Conservation (phyloP, 129 eudicot genomes). For the Lonicera japonica region DNA sequence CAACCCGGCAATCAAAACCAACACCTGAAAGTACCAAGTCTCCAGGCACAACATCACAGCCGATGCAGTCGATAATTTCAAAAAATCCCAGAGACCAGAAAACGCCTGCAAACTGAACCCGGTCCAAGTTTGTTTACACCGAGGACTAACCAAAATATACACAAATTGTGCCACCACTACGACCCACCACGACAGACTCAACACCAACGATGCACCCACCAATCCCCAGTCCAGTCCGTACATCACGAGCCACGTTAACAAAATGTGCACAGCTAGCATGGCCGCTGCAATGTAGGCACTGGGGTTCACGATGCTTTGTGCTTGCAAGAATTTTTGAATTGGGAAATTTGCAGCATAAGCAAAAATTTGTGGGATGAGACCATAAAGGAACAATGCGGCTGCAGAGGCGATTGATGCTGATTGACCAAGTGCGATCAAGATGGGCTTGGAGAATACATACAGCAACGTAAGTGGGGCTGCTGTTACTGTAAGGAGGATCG, state of each 20-base stretch:
- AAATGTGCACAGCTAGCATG: slow-evolving; percentile 27
- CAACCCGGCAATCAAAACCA: slow-evolving; percentile 48
- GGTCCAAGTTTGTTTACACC: slow-evolving; percentile 37
- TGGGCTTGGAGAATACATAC: slow-evolving; percentile 42
- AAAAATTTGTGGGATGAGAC: slow-evolving; percentile 54
- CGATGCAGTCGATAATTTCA: slow-evolving; percentile 35
- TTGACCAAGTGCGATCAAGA: slow-evolving; percentile 40
- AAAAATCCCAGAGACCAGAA: slow-evolving; percentile 35
- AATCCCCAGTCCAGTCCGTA: slow-evolving; percentile 37
- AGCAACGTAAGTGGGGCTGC: slow-evolving; percentile 36
- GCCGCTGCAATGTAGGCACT: slow-evolving; percentile 42
- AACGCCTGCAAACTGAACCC: slow-evolving; percentile 44
- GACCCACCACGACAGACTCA: slow-evolving; percentile 48
- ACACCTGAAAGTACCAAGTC: slow-evolving; percentile 46
- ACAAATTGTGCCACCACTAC: slow-evolving; percentile 42
- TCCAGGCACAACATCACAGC: slow-evolving; percentile 53
- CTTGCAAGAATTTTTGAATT: slow-evolving; percentile 45
- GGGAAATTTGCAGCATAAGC: slow-evolving; percentile 49
- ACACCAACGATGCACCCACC: slow-evolving; percentile 34
- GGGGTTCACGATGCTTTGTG: slow-evolving; percentile 53
- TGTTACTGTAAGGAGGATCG: slow-evolving; percentile 30
- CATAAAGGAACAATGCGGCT: slow-evolving; percentile 44
- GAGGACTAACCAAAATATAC: slow-evolving; percentile 31
- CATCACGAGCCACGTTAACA: slow-evolving; percentile 25
- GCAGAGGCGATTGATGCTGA: slow-evolving; percentile 28